Evolutionary conservation across 148 eudicot species (phyloP).

Genomic region (Chenopodium suecicum): DNA sequence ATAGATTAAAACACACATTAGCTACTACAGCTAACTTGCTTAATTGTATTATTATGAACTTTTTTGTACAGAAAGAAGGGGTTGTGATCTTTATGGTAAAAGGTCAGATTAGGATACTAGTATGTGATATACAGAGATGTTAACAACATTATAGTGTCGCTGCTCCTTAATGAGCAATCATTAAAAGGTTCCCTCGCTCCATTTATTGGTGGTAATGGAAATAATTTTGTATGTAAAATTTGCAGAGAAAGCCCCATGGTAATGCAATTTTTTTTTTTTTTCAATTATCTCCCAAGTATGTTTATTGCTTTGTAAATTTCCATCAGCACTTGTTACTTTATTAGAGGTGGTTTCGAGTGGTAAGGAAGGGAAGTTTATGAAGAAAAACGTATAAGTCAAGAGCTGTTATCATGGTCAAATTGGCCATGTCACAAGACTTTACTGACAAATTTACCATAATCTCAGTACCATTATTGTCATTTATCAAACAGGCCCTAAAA

Average conservation of each 20-base stretch:
- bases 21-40: not conserved
- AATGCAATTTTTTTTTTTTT: too few species aligned
- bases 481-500: not conserved
- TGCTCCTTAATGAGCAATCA: not conserved
- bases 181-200: not conserved
- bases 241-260: not conserved
- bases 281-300: not conserved
- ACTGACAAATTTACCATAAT: too few species aligned
- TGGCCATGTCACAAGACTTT: too few species aligned
- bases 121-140: not conserved
- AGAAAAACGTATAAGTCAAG: not conserved
- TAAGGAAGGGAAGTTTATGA: not conserved
- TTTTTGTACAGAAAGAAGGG: not conserved
- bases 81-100: not conserved
- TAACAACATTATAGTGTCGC: not conserved
- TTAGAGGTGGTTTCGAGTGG: not conserved
- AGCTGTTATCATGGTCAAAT: not conserved
- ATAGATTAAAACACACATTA: conserved; percentile 1
- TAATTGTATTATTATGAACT: not conserved
- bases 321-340: not conserved
- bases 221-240: not conserved
- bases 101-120: not conserved
- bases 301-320: not conserved
- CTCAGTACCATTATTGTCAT: too few species aligned
- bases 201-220: not conserved